Evolutionary conservation across 805 yeast species (phyloP).

Genomic region (Barnettozyma siamensis): DNA sequence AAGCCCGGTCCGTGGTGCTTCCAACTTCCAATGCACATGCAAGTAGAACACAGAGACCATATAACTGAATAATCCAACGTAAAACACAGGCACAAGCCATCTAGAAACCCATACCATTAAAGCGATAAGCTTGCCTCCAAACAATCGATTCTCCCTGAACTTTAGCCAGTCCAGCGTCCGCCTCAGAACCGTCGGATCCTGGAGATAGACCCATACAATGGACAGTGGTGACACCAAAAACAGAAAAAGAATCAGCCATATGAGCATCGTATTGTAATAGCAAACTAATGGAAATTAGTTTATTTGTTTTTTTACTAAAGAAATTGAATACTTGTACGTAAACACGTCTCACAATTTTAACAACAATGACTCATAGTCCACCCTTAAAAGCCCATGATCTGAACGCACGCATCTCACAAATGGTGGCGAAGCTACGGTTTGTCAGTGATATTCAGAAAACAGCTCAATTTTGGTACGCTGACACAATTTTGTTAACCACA

Average conservation of each 20-base stretch:
- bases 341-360: no score
- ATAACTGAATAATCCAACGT: constrained; percentile 10
- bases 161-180: neutral
- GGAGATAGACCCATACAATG: no score
- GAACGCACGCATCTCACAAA: neutral
- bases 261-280: no score
- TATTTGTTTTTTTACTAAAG: no score
- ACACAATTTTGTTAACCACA: constrained; percentile 13
- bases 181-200: neutral
- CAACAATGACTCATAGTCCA: neutral
- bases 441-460: constrained; percentile 1
- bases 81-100: constrained; percentile 21
- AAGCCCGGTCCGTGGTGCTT: constrained; percentile 12
- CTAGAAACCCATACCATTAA: neutral
- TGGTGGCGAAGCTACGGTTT: constrained; percentile 4
- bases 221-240: no score
- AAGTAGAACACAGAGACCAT: constrained; percentile 15
- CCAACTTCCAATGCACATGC: constrained; percentile 9
- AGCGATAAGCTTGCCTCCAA: constrained; percentile 13
- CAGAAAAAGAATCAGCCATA: no score
- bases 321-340: no score
- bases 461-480: constrained; percentile 20
- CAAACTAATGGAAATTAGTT: no score
- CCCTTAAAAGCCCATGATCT: neutral
- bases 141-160: constrained; percentile 8